Conservation (phyloP, 805 yeast species). For the Candida nemodendra region DNA sequence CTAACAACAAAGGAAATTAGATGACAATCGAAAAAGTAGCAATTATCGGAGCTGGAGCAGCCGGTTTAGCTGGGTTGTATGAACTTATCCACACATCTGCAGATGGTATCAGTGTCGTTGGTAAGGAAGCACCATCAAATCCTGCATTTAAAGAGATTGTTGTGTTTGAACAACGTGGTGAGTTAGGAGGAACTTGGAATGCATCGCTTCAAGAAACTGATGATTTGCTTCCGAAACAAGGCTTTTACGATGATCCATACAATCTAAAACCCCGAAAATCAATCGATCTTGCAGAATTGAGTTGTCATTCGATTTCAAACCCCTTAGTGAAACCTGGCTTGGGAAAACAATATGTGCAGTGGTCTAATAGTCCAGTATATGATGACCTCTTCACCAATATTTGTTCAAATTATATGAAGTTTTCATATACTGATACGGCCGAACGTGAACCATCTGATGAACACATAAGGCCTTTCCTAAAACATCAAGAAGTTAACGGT, state of each 20-base stretch:
- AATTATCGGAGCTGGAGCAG: constrained; percentile 28
- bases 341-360: constrained; percentile 17
- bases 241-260: constrained; percentile 3
- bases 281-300: constrained; percentile 4
- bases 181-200: constrained; percentile 36
- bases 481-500: not conserved
- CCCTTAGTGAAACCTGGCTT: constrained; percentile 30
- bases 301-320: constrained; percentile 24
- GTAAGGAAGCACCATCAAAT: constrained; percentile 4
- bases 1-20: not conserved
- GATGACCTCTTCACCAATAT: constrained; percentile 37
- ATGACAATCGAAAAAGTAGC: constrained; percentile 19
- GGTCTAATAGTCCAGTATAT: constrained; percentile 28
- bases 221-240: constrained; percentile 14
- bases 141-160: constrained; percentile 27
- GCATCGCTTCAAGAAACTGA: constrained; percentile 12
- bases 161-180: constrained; percentile 36
- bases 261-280: constrained; percentile 32
- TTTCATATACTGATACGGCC: constrained; percentile 27
- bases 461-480: constrained; percentile 8
- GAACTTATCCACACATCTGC: constrained; percentile 23
- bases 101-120: constrained; percentile 25
- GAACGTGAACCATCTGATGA: constrained; percentile 20
- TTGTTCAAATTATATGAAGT: constrained; percentile 35
- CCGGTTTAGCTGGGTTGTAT: constrained; percentile 23